Evolutionary conservation across 345 rosid genomes (phyloP).

Genomic region (Zanthoxylum bungeanum): DNA sequence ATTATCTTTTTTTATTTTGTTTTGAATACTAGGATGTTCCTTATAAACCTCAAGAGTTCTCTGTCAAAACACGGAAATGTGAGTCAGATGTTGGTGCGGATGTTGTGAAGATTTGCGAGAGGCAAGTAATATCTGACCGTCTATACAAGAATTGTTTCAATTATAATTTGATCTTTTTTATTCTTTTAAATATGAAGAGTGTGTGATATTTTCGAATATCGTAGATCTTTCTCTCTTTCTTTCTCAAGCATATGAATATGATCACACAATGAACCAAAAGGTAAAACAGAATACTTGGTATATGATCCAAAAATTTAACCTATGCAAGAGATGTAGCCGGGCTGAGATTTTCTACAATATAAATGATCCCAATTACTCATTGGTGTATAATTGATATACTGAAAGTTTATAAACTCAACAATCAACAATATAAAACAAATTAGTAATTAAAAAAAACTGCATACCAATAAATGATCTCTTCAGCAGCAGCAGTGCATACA

Average conservation of each 20-base stretch:
- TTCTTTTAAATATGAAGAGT: background rate
- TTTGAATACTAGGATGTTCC: background rate
- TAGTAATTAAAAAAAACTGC: background rate
- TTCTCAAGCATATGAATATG: slow-evolving; percentile 9
- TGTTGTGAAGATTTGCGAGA: slow-evolving; percentile 72
- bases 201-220: background rate
- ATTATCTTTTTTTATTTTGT: background rate
- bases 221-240: background rate
- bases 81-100: slow-evolving; percentile 66
- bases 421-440: background rate
- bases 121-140: slow-evolving; percentile 29
- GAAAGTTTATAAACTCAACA: too few species aligned
- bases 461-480: slow-evolving; percentile 67
- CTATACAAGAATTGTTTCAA: background rate
- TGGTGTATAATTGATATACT: too few species aligned
- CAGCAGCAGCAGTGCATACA: slow-evolving; percentile 50
- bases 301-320: background rate
- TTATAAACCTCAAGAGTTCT: slow-evolving; percentile 70
- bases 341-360: slow-evolving; percentile 8
- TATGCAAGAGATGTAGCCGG: slow-evolving; percentile 19
- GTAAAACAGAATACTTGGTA: slow-evolving; percentile 18
- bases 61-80: slow-evolving; percentile 71
- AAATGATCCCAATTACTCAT: too few species aligned
- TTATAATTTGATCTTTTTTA: background rate
- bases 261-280: slow-evolving; percentile 5